A percentile compares a stretch with the other conserved stretches of the same genome.
phyloP scores from a whole-genome alignment of 1,139 yeast genomes.

The Lodderomyces orthopsilosis region DNA sequence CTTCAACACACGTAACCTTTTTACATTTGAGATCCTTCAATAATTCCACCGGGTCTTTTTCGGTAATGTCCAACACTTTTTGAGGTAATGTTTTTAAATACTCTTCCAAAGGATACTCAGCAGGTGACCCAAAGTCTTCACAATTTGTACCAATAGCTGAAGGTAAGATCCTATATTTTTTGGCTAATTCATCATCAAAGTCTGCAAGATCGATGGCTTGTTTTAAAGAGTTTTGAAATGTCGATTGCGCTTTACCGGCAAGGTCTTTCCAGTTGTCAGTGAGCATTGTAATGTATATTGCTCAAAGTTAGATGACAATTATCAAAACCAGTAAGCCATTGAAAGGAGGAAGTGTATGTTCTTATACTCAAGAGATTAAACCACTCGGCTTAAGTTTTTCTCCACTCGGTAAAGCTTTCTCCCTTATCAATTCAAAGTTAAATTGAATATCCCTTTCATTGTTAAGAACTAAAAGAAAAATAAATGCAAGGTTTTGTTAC shows the following conservation, averaged over 20 bases:
- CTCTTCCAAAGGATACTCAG: slow-evolving; percentile 18
- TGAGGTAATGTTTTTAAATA: slow-evolving; percentile 16
- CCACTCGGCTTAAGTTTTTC: no score
- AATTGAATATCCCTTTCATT: no score
- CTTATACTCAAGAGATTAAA: no score
- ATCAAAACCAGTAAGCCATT: no score
- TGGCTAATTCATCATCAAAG: slow-evolving; percentile 16
- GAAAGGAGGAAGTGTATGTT: no score
- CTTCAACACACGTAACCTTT: slow-evolving; percentile 23
- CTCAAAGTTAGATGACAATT: not conserved
- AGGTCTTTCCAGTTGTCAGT: slow-evolving; percentile 17
- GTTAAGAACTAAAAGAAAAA: no score
- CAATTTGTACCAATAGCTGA: slow-evolving; percentile 20
- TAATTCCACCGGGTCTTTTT: slow-evolving; percentile 17
- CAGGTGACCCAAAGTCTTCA: slow-evolving; percentile 22
- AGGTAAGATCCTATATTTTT: slow-evolving; percentile 17
- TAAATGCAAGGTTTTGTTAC: no score
- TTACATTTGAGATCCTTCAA: slow-evolving; percentile 14
- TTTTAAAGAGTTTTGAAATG: slow-evolving; percentile 15
- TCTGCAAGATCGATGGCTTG: slow-evolving; percentile 21
- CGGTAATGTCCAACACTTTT: slow-evolving; percentile 16
- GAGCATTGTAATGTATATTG: slow-evolving; percentile 1
- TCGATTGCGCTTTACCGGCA: slow-evolving; percentile 16
- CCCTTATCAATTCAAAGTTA: no score
- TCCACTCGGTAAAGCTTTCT: no score